Evolutionary conservation across 148 eudicot genomes (phyloP), one percentile per base, ranked within the genome.

Genomic region (Drosera capensis): DNA sequence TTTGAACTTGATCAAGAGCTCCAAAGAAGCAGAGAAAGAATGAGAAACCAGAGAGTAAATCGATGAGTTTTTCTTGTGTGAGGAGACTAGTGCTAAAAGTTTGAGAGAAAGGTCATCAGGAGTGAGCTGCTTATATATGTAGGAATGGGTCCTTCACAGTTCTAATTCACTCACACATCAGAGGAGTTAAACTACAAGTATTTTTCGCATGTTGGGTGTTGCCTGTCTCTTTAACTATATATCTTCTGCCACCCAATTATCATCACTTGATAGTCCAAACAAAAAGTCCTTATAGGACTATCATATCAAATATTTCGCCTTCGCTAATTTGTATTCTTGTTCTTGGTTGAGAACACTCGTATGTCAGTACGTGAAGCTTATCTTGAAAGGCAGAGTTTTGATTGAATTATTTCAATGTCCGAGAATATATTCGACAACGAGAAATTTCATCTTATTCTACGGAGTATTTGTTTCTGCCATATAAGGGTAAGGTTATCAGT

Each of bases 31-130:
- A 60, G 55, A 57, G 20, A 40, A 46, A 47, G 45, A 28, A 22
- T 52, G 45, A 52, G 28, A 50, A 34, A 62, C 31, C 58, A 14
- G 46, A 15, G 42, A 45, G 31, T 4, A 9, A n/a, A n/a, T n/a
- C n/a, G 31, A 9, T 4, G 37, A 19, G 22, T 43, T 25, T 4
- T 15, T 46, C 25, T 40, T 44, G 46, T 14, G 43, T 5, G 9
- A 46, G 45, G 52, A 45, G 39, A 46, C 52, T 52, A 46, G 35
- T 43, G 38, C 15, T 55, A 46, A 8, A 35, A 17, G 38, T 56
- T 46, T 13, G n/a, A n/a, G n/a, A n/a, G n/a, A n/a, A n/a, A n/a
- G n/a, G n/a, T n/a, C n/a, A n/a, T n/a, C n/a, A n/a, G n/a, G n/a
- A n/a, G 20, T 39, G 52, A 9, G 36, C 18, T 7, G 25, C 14